These are phyloP conservation scores for Pleodorina starrii DNA, from an alignment of 139 green algal genomes.

Conservation along the genomic window DNA sequence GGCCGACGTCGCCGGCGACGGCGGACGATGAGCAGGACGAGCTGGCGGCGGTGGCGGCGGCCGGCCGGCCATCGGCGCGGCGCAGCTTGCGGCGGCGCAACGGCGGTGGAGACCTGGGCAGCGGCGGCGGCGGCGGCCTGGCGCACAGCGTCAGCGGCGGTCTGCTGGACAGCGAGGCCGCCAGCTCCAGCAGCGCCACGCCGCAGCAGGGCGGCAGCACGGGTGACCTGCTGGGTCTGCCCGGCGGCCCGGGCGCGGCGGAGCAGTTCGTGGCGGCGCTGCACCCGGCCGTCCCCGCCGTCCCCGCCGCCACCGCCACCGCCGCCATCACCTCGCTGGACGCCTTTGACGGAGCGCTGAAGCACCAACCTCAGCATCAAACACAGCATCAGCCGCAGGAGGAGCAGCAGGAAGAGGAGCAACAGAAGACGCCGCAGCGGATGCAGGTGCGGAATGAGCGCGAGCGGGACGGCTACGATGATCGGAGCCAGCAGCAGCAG, in stretches of 20 bases:
- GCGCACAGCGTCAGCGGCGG: not conserved
- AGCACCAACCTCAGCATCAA: too few species aligned
- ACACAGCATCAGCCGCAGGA: too few species aligned
- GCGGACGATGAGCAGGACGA: not conserved
- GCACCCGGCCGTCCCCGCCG: not conserved
- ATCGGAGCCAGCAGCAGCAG: too few species aligned
- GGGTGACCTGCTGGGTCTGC: not conserved
- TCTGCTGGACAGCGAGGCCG: not conserved
- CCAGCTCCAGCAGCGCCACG: not conserved
- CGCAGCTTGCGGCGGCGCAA: not conserved
- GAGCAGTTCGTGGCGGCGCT: conserved; percentile 15
- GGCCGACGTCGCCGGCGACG: too few species aligned
- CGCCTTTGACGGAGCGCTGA: too few species aligned
- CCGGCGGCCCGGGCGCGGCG: not conserved
- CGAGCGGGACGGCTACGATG: too few species aligned
- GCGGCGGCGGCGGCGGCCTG: not conserved
- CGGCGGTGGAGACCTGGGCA: not conserved
- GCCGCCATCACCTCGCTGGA: not conserved
- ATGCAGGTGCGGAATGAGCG: too few species aligned
- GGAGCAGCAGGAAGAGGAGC: too few species aligned
- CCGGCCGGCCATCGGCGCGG: not conserved
- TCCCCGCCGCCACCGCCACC: not conserved
- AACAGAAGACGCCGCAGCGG: too few species aligned
- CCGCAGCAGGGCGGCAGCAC: not conserved
- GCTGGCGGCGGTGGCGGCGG: not conserved